A percentile compares a stretch with the other conserved stretches of the same genome.
Evolutionary conservation across 192 early-diverging fungal species (phyloP).

Genomic region (Linnemannia elongata): DNA sequence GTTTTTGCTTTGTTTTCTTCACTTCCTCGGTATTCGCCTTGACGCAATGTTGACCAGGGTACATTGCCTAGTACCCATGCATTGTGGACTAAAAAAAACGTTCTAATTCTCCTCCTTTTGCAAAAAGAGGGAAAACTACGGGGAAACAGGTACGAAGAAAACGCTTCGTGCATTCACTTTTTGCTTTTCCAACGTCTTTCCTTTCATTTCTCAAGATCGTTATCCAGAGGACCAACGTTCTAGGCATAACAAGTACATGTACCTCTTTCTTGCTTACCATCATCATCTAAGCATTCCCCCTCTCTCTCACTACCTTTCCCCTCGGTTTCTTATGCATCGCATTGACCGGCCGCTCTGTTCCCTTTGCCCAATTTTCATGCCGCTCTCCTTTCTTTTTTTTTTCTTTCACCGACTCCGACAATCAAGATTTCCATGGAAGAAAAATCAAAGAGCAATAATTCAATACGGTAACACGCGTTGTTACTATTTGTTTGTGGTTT

Average conservation of each 20-base stretch:
- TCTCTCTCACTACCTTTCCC: not conserved
- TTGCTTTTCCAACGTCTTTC: not conserved
- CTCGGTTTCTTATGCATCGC: not conserved
- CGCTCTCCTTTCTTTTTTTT: not conserved
- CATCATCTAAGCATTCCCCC: not conserved
- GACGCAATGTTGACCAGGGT: not conserved
- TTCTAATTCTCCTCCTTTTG: not conserved
- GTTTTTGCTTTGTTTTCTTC: not conserved
- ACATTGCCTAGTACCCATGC: not conserved
- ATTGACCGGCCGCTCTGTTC: not conserved
- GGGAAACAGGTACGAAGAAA: not conserved
- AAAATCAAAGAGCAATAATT: not conserved
- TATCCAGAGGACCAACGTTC: not conserved
- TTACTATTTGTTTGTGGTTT: too few species aligned
- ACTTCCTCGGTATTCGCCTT: not conserved
- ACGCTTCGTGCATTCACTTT: not conserved
- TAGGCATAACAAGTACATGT: not conserved
- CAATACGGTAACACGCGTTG: not conserved
- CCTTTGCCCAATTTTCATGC: not conserved
- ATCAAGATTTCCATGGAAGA: not conserved
- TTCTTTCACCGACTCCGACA: constrained; percentile 11
- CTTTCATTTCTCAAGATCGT: not conserved
- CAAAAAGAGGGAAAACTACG: not conserved
- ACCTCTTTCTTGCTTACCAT: not conserved
- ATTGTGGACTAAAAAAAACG: not conserved